Percentiles rank a stretch among this genome's conserved stretches.
phyloP scores from a whole-genome alignment of 2,329 filamentous ascomycete genomes.

The Myriosclerotinia scirpicola region DNA sequence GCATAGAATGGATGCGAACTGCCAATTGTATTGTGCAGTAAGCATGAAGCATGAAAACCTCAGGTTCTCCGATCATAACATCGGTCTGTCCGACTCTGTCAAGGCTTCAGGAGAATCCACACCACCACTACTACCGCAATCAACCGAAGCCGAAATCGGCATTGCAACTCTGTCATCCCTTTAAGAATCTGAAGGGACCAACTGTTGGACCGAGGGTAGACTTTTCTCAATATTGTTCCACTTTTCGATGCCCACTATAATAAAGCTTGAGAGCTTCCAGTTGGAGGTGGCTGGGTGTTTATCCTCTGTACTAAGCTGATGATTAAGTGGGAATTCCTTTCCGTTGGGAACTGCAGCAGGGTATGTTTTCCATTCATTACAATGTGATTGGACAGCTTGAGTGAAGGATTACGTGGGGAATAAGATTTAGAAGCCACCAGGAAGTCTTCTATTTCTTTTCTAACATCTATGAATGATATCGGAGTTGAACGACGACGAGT shows the following conservation, averaged over 20 bases:
- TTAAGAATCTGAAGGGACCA: background rate
- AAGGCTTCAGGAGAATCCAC: background rate
- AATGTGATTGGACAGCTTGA: background rate
- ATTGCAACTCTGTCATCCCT: conserved; percentile 3
- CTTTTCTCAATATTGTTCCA: conserved; percentile 16
- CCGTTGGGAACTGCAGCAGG: conserved; percentile 10
- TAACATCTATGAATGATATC: background rate
- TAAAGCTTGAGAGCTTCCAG: conserved; percentile 13
- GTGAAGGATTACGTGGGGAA: background rate
- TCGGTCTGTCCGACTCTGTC: background rate
- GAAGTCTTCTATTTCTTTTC: background rate
- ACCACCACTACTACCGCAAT: background rate
- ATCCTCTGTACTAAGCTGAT: conserved; percentile 1
- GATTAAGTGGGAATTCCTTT: conserved; percentile 9
- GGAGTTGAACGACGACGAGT: background rate
- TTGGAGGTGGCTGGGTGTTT: background rate
- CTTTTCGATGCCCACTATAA: conserved; percentile 2
- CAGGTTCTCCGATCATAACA: no score
- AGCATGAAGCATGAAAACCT: no score
- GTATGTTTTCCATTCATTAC: background rate
- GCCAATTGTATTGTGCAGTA: no score
- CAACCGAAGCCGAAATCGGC: conserved; percentile 16
- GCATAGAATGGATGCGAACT: no score
- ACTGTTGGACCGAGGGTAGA: background rate
- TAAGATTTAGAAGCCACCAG: background rate